Evolutionary conservation across 768 basidiomycete species (phyloP), one percentile per base, ranked within the genome.

Genomic region (Termitomyces sp.): DNA sequence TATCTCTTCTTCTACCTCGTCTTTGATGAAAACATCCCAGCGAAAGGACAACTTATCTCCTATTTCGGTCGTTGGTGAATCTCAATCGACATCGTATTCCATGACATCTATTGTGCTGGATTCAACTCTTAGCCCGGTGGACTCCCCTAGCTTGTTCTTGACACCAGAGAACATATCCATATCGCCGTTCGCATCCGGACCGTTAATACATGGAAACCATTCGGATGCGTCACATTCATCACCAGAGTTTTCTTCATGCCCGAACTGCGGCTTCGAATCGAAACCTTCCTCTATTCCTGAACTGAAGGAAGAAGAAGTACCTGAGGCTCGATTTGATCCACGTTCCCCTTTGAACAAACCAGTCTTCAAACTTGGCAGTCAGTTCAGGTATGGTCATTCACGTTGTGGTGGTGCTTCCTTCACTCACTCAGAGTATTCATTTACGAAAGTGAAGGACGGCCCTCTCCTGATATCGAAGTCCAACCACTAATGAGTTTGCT

Each of bases 101-200:
- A 24, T 24, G 16, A 4, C 34, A 34, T 8, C 20, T 54, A 58
- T 13, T 55, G 58, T 47, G 63, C 50, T 39, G 37, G 54, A 55
- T 47, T 30, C 45, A 13, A 50, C 58, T 20, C 46, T 67, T 18
- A 58, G 63, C 40, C 59, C 67, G n/a, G 46, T 64, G 34, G 49
- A 37, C 22, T 64, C 62, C 37, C 65, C 65, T n/a, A 34, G n/a
- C 4, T 3, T 4, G 18, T 52, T 57, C 20, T 58, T 56, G 18
- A 58, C 60, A 4, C 47, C 56, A 33, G 55, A 54, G 36, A 33
- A 27, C 12, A 39, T 26, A 34, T 48, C 48, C 12, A 39, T 26
- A 34, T 48, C 48, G 13, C 37, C 32, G 24, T 20, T 47, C 20
- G 32, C 54, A 4, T 51, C 61, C 36, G 4, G 12, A 39, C 47